Base-by-base conservation (phyloP, 768 basidiomycete genomes). In the Lentinus tigrinus region DNA sequence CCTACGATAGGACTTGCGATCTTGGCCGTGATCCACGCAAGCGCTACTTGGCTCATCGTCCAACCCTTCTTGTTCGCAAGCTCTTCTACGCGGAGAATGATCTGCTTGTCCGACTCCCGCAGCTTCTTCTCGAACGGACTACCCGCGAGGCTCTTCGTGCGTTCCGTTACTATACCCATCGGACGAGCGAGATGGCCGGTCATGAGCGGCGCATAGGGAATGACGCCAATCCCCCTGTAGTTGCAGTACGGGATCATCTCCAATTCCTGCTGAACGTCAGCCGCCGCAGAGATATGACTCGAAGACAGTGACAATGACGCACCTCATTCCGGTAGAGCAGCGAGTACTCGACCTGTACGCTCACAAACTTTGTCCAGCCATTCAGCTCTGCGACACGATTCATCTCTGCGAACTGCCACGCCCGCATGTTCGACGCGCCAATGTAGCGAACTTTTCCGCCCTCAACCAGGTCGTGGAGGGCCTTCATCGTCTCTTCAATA, bases 251-350 rank as follows among this genome's bases (percentile, higher is more conserved):
- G 65, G 19, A 74, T 64, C 78, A 78, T 76, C 56, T 79, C 78
- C 1, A 74, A 70, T 53, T 81, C 80, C 80, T 79, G 34, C 0
- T 14, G 17, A 34, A 11, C 19, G 13, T 13, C 24, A 28, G 5
- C 47, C 11, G 24, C 47, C n/a, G 13, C 34, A 3, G 19, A 5
- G 21, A 47, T 9, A 17, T 9, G n/a, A 17, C 5, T 9, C 3
- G 28, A 23, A 23, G 27, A 44, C 11, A 31, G 31, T 31, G 14
- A 9, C 9, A 8, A 4, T 0, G n/a, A 39, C 51, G 28, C 19
- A 75, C 80, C 68, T 85, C 82, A 56, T 82, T 78, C 31, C 83
- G 74, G 63, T 85, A 85, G 19, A 84, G 71, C 5, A 83, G 67
- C 34, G 75, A 81, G 61, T 84, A 78, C 56, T 81, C 78, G 42